Evolutionary conservation across 2,329 filamentous ascomycete species (phyloP).

Genomic region (Pseudogymnoascus sp.): DNA sequence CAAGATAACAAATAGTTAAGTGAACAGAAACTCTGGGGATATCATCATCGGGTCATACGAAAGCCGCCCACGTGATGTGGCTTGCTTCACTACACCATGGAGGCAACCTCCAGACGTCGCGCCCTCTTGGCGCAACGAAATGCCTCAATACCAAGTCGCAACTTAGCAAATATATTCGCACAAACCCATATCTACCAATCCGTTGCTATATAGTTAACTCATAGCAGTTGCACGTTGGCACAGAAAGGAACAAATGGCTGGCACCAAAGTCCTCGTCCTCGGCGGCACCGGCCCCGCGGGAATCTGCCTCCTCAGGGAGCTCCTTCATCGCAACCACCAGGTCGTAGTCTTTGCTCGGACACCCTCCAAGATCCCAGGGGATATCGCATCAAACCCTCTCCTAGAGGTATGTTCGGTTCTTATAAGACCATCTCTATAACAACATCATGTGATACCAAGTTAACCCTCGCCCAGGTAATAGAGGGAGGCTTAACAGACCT

Average conservation of each 20-base stretch:
- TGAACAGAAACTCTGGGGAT: neutral
- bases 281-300: conserved; percentile 20
- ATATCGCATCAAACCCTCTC: conserved; percentile 17
- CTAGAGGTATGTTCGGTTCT: conserved; percentile 8
- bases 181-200: neutral
- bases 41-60: neutral
- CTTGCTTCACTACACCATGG: neutral
- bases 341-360: conserved; percentile 21
- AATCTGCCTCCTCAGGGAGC: conserved; percentile 18
- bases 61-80: neutral
- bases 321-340: conserved; percentile 18
- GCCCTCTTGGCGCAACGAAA: neutral
- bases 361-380: conserved; percentile 20
- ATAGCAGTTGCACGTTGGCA: too few species aligned
- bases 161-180: neutral
- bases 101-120: neutral
- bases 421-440: conserved; percentile 18
- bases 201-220: neutral
- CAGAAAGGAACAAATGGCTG: neutral
- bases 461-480: conserved; percentile 17
- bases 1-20: neutral
- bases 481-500: neutral
- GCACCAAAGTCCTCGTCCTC: conserved; percentile 16
- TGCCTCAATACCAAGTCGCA: neutral
- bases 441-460: conserved; percentile 18